These are phyloP conservation scores for Clarireedia sp. DNA, from an alignment of 2,329 filamentous ascomycete species.

Conservation along the genomic window DNA sequence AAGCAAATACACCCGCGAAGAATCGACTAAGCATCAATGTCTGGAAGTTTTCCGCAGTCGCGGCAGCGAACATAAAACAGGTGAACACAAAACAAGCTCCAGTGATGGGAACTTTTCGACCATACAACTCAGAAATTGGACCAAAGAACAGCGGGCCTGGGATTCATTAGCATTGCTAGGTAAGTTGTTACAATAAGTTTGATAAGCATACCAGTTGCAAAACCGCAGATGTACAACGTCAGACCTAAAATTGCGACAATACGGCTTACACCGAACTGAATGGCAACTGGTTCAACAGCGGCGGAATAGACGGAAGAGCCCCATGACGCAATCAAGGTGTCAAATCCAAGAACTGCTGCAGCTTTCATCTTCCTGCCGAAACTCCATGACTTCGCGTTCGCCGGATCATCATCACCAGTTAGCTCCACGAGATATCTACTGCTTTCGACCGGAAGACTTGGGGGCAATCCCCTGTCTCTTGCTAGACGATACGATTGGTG, in stretches of 20 bases:
- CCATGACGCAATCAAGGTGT: conserved; percentile 13
- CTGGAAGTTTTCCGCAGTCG: conserved; percentile 43
- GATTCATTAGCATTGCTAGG: neutral
- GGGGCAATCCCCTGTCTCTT: conserved; percentile 7
- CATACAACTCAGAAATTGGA: conserved; percentile 54
- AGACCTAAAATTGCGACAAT: conserved; percentile 49
- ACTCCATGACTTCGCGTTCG: conserved; percentile 11
- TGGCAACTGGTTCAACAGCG: conserved; percentile 38
- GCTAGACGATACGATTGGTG: conserved; percentile 7
- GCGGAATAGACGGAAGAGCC: conserved; percentile 37
- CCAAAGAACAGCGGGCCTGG: conserved; percentile 57
- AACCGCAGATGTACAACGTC: conserved; percentile 50
- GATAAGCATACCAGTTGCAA: conserved; percentile 42
- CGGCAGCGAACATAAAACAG: conserved; percentile 47
- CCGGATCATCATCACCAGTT: conserved; percentile 9
- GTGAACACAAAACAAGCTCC: conserved; percentile 32
- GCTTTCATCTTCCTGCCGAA: conserved; percentile 3
- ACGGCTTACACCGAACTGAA: conserved; percentile 45
- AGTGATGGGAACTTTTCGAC: conserved; percentile 47
- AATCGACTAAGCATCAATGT: conserved; percentile 48
- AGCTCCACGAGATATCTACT: conserved; percentile 11
- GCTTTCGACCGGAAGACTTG: conserved; percentile 2
- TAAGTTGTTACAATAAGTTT: neutral
- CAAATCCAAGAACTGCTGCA: conserved; percentile 27
- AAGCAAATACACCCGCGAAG: conserved; percentile 40